phyloP scores from a whole-genome alignment of 257 asterid species.

The Agastache rugosa region DNA sequence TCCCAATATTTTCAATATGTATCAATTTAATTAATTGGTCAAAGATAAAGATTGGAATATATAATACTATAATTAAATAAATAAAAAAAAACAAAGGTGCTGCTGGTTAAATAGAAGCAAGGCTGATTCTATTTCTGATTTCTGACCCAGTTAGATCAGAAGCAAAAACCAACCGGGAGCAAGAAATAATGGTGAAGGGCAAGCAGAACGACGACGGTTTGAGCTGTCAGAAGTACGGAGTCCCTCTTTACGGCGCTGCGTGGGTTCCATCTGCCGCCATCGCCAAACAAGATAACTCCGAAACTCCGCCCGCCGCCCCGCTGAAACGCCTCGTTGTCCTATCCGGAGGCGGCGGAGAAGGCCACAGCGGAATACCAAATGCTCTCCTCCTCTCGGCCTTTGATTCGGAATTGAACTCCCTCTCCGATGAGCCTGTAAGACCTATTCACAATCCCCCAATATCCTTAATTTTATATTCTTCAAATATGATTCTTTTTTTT shows the following conservation, averaged over 20 bases:
- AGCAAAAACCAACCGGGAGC: constrained; percentile 11
- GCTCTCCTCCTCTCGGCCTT: constrained; percentile 68
- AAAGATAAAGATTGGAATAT: too few relatives aligned
- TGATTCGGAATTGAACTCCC: constrained; percentile 57
- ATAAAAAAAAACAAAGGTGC: too few relatives aligned
- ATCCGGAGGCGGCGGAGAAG: constrained; percentile 98
- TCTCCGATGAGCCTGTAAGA: constrained; percentile 82
- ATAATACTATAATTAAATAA: too few relatives aligned
- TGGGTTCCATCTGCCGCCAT: constrained; percentile 68
- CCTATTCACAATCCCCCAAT: not conserved
- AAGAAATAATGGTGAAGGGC: constrained; percentile 39
- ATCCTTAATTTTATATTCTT: not conserved
- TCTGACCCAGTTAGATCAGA: too few relatives aligned
- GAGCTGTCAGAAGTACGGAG: constrained; percentile 70
- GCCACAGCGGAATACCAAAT: constrained; percentile 82
- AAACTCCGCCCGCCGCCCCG: constrained; percentile 28
- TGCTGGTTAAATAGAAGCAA: too few relatives aligned
- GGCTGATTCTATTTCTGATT: too few relatives aligned
- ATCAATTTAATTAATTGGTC: too few relatives aligned
- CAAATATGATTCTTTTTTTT: constrained; percentile 6
- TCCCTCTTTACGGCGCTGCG: constrained; percentile 88
- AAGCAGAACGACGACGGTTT: constrained; percentile 37
- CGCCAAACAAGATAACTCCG: constrained; percentile 34
- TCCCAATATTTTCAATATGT: too few relatives aligned
- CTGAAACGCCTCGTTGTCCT: constrained; percentile 59